Evolutionary conservation across 23 red algal species (phyloP).

Genomic region (Pyropia haitanensis): DNA sequence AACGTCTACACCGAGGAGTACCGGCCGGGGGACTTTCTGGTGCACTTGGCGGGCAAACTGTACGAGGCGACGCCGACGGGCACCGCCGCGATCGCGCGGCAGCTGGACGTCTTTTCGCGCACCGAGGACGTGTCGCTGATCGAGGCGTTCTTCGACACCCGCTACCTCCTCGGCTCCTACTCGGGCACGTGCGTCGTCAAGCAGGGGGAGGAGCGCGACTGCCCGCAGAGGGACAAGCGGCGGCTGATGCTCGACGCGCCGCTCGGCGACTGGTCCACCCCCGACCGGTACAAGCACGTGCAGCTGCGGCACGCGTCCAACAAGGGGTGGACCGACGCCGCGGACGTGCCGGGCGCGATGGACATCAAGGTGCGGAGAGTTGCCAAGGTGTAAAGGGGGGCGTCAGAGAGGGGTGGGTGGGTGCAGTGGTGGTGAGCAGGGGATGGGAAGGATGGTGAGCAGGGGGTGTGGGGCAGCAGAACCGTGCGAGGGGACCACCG

Average conservation of each 20-base stretch:
- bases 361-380: slow-evolving; percentile 25
- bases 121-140: slow-evolving; percentile 47
- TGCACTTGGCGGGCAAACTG: slow-evolving; percentile 87
- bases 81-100: slow-evolving; percentile 67
- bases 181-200: slow-evolving; percentile 69
- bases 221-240: slow-evolving; percentile 17
- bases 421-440: no score
- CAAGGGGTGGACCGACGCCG: slow-evolving; percentile 54
- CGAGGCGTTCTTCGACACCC: slow-evolving; percentile 55
- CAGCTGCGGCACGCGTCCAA: slow-evolving; percentile 22
- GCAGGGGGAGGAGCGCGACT: slow-evolving; percentile 33
- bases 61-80: slow-evolving; percentile 84
- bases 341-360: slow-evolving; percentile 46
- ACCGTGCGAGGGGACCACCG: no score
- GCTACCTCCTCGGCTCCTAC: slow-evolving; percentile 73
- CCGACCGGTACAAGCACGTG: slow-evolving; percentile 64
- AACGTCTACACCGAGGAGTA: slow-evolving; percentile 93
- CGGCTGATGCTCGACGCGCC: slow-evolving; percentile 51
- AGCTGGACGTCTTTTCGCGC: slow-evolving; percentile 66
- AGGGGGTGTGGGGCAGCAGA: no score
- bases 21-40: slow-evolving; percentile 74
- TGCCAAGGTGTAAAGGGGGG: no score
- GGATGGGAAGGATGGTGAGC: no score
- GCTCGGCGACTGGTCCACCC: slow-evolving; percentile 36
- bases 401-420: no score